These are phyloP conservation scores for Macrophomina tecta DNA, from an alignment of 2,329 filamentous ascomycete species.

Conservation along the genomic window DNA sequence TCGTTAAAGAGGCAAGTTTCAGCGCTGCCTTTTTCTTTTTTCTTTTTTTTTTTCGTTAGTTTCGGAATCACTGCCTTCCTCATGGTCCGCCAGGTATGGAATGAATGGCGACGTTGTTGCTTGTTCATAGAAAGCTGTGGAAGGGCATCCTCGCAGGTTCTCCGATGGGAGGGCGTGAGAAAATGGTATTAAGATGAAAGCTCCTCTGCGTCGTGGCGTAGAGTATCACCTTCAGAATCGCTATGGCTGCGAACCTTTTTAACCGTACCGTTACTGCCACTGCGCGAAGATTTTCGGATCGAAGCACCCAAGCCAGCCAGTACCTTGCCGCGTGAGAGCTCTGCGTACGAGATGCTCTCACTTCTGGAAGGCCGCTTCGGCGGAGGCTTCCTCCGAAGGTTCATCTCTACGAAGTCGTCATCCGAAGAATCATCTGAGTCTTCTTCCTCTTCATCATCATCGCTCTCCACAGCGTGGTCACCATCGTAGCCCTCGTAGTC, in stretches of 20 bases:
- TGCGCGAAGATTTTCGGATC: conserved; percentile 46
- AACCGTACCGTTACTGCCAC: conserved; percentile 57
- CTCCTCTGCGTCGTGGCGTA: conserved; percentile 16
- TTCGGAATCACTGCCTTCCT: conserved; percentile 1
- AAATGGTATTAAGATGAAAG: neutral
- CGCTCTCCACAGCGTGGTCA: conserved; percentile 48
- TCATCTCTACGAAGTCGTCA: conserved; percentile 47
- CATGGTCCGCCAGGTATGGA: conserved; percentile 6
- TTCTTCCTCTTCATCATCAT: conserved; percentile 48
- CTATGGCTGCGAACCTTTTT: conserved; percentile 49
- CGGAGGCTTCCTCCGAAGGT: conserved; percentile 27
- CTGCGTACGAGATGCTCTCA: conserved; percentile 46
- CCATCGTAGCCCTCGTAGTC: conserved; percentile 49
- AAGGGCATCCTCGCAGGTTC: neutral
- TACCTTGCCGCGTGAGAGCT: conserved; percentile 40
- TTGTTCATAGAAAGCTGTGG: conserved; percentile 13
- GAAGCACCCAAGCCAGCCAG: conserved; percentile 37
- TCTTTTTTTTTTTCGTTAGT: neutral
- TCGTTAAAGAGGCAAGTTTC: conserved; percentile 16
- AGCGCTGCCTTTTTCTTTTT: neutral
- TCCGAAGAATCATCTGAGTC: conserved; percentile 47
- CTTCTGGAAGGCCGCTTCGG: conserved; percentile 32
- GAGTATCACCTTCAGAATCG: conserved; percentile 25
- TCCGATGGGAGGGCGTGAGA: neutral
- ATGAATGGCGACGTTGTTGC: neutral